These are phyloP conservation scores for Aspergillus sp. DNA, from an alignment of 2,329 filamentous ascomycete species.

Conservation along the genomic window DNA sequence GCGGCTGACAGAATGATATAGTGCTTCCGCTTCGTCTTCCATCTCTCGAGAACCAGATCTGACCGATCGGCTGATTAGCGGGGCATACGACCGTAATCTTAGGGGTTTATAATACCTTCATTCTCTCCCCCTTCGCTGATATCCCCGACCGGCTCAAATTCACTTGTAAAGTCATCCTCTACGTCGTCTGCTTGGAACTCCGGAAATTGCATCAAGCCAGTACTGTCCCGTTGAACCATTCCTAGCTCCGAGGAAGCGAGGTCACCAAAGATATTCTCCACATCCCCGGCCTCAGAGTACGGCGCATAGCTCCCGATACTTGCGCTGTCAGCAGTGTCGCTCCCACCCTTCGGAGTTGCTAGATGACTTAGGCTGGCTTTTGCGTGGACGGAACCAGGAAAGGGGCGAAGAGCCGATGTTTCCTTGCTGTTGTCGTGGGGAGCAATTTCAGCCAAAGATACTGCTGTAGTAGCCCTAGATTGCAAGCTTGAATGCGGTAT, in stretches of 20 bases:
- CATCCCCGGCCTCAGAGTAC: slow-evolving; percentile 65
- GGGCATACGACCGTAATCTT: background rate
- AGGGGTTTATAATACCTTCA: slow-evolving; percentile 49
- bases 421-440: slow-evolving; percentile 69
- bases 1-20: slow-evolving; percentile 95
- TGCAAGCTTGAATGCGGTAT: slow-evolving; percentile 39
- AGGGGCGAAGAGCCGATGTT: slow-evolving; percentile 52
- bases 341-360: slow-evolving; percentile 46
- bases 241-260: slow-evolving; percentile 52
- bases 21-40: slow-evolving; percentile 94
- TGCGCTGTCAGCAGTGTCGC: slow-evolving; percentile 50
- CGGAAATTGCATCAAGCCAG: slow-evolving; percentile 33
- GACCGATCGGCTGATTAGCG: slow-evolving; percentile 11
- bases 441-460: slow-evolving; percentile 79
- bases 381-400: slow-evolving; percentile 30
- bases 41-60: slow-evolving; percentile 62
- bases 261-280: slow-evolving; percentile 78
- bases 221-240: slow-evolving; percentile 41
- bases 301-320: slow-evolving; percentile 53
- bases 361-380: slow-evolving; percentile 43
- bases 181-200: slow-evolving; percentile 49
- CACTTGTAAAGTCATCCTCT: slow-evolving; percentile 67
- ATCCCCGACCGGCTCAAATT: slow-evolving; percentile 72
- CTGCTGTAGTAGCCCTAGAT: slow-evolving; percentile 76
- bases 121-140: slow-evolving; percentile 54